Evolutionary conservation across 2,329 filamentous ascomycete genomes (phyloP), one percentile per base, ranked within the genome.

Genomic region (Calonectria pteridis): DNA sequence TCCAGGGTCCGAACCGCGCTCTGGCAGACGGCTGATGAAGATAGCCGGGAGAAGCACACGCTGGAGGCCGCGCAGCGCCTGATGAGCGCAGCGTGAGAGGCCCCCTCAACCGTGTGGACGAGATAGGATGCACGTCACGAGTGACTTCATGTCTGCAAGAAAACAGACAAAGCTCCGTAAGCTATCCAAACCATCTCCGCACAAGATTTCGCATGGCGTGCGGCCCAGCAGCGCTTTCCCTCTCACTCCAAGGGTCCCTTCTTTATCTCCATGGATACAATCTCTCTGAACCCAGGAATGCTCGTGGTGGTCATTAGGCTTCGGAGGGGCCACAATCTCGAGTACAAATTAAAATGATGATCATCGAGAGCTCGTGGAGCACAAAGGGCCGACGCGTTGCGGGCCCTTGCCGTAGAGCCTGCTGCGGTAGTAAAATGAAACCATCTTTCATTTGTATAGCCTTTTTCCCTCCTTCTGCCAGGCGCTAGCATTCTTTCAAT

Each of bases 1-100:
- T 75, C 80, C 26, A 68, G 72, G 10, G 63, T 80, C 29, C 74
- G 81, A 49, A 72, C 70, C 20, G 68, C 37, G 4, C 73, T 85
- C 29, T 79, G 76, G 71, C 72, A 76, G 46, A 77, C 72, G 6
- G 73, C 75, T 10, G 73, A 78, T 20, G 76, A 79, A 31, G 77
- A 74, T 23, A 76, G 77, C 26, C 37, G 68, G 23, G 83, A 83
- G 71, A 79, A 76, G 67, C 76, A 67, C 75, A 80, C 79, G n/a
- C 76, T 87, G 65, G 81, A 84, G 55, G 80, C 77, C 50, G 86
- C 85, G 40, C 78, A 81, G 69, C 55, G 49, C 18, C 20, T 63
- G 28, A 37, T 63, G 35, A 43, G 23, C 29, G 23, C 63, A 43
- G 7, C 59, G 37, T 64, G 55, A 62, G 33, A 35, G n/a, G n/a